Conservation (phyloP, 768 basidiomycete genomes). For the Boletus reticuloceps region DNA sequence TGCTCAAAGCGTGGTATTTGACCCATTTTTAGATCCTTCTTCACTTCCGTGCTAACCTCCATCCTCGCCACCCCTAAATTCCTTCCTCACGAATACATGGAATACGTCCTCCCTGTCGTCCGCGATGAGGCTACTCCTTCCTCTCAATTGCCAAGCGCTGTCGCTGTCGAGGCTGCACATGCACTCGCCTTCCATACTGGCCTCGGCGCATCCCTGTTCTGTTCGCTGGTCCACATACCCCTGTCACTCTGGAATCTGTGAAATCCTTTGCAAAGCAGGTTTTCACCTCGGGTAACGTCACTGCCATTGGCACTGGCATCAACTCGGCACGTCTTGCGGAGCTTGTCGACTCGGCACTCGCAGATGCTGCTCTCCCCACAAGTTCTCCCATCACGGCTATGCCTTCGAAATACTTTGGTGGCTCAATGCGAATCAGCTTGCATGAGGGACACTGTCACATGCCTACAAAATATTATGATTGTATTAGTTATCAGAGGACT, state of each 20-base stretch:
- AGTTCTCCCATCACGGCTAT: constrained; percentile 31
- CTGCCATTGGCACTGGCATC: constrained; percentile 86
- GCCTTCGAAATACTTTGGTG: constrained; percentile 68
- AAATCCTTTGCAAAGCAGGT: constrained; percentile 69
- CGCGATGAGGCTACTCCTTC: constrained; percentile 67
- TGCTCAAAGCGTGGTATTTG: background rate
- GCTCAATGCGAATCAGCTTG: constrained; percentile 74
- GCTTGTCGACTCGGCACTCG: constrained; percentile 71
- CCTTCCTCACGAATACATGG: constrained; percentile 73
- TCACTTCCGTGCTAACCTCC: constrained; percentile 85
- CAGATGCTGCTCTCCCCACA: constrained; percentile 30
- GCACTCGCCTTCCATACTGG: constrained; percentile 90
- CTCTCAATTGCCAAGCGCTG: constrained; percentile 54
- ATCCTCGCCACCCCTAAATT: constrained; percentile 81
- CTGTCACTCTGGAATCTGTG: constrained; percentile 65
- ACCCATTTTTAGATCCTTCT: constrained; percentile 61
- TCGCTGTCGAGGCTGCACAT: constrained; percentile 87
- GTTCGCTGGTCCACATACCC: constrained; percentile 68
- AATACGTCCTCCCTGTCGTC: constrained; percentile 70
- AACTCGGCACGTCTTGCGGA: constrained; percentile 63
- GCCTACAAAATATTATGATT: too few relatives aligned
- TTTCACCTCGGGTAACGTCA: constrained; percentile 78
- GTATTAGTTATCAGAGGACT: too few relatives aligned
- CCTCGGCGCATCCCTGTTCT: constrained; percentile 89
- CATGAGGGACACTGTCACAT: constrained; percentile 36